phyloP scores from a whole-genome alignment of 1,284 basidiomycete genomes.

The Trichosporon sp. region DNA sequence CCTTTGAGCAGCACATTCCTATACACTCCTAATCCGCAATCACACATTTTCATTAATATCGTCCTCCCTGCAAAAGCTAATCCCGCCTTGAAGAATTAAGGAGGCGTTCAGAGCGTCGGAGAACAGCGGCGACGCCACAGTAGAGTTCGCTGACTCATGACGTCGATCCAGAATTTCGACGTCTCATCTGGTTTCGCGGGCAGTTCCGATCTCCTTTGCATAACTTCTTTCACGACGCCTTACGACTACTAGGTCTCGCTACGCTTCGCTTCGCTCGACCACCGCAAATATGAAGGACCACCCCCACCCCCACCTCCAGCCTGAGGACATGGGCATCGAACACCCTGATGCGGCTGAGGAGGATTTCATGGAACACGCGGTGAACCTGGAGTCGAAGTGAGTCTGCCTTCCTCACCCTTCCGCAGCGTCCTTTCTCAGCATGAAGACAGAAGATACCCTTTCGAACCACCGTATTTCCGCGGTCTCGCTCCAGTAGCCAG shows the following conservation, averaged over 20 bases:
- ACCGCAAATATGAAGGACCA: not conserved
- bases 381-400: slow-evolving; percentile 31
- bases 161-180: not conserved
- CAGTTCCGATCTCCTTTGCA: too few relatives aligned
- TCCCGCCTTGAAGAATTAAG: too few relatives aligned
- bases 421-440: too few relatives aligned
- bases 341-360: not conserved
- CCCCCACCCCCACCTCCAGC: slow-evolving; percentile 7
- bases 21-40: too few relatives aligned
- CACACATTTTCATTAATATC: too few relatives aligned
- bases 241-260: not conserved
- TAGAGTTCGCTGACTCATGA: not conserved
- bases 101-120: not conserved
- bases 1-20: too few relatives aligned
- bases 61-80: too few relatives aligned
- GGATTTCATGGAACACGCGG: slow-evolving; percentile 24
- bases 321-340: not conserved
- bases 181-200: too few relatives aligned
- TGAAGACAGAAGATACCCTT: too few relatives aligned
- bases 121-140: not conserved
- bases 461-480: too few relatives aligned
- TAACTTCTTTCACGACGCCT: too few relatives aligned
- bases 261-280: not conserved
- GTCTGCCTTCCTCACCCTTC: not conserved
- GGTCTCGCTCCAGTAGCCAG: too few relatives aligned